Conservation (phyloP, 768 basidiomycete genomes). For the Sporobolomyces pararoseus region DNA sequence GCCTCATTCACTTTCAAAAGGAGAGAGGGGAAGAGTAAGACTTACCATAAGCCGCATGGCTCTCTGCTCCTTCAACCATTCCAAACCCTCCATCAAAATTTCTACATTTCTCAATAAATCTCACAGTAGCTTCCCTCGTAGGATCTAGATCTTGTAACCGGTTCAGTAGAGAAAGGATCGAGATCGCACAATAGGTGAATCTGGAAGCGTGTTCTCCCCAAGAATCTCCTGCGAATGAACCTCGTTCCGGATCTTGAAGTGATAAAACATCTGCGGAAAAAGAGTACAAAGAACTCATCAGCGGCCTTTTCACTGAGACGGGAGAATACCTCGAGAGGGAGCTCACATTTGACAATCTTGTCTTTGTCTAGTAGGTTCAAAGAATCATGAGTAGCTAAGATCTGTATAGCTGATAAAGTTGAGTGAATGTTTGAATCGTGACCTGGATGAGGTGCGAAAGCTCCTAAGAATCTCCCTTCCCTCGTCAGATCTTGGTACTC, state of each 20-base stretch:
- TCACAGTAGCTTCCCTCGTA: slow-evolving; percentile 58
- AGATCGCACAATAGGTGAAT: slow-evolving; percentile 82
- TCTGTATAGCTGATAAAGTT: slow-evolving; percentile 88
- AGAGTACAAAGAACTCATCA: background rate
- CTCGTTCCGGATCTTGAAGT: slow-evolving; percentile 71
- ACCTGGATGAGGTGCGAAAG: slow-evolving; percentile 82
- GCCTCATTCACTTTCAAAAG: too few relatives aligned
- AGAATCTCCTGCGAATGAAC: slow-evolving; percentile 80
- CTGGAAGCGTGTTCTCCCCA: slow-evolving; percentile 93
- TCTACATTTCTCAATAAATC: slow-evolving; percentile 69
- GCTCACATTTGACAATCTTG: slow-evolving; percentile 70
- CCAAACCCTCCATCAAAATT: slow-evolving; percentile 98
- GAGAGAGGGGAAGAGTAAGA: too few relatives aligned
- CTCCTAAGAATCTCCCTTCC: slow-evolving; percentile 54
- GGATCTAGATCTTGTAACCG: slow-evolving; percentile 64
- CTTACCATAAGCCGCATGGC: slow-evolving; percentile 82
- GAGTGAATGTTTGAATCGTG: slow-evolving; percentile 87
- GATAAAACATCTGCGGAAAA: slow-evolving; percentile 66
- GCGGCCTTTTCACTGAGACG: background rate
- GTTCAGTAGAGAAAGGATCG: slow-evolving; percentile 74
- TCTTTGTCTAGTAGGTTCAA: slow-evolving; percentile 66
- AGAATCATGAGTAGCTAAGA: slow-evolving; percentile 78
- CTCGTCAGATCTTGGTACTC: background rate
- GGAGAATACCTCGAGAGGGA: background rate
- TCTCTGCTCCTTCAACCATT: slow-evolving; percentile 75